Conservation (phyloP, 257 asterid species). For the Capsicum baccatum region DNA sequence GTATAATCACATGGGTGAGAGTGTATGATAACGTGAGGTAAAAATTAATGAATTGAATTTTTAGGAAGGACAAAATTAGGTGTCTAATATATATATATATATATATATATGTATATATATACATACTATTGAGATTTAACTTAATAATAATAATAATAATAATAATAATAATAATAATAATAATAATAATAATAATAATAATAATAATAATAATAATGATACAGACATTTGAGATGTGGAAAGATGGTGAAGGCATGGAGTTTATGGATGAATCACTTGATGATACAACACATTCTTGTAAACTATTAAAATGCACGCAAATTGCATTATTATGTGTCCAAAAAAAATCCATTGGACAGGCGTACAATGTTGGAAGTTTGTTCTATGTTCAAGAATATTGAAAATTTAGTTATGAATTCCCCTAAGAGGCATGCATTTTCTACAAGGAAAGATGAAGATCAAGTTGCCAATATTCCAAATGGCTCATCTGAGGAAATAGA, state of each 20-base stretch:
- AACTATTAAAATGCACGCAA: constrained; percentile 42
- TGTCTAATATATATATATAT: no score
- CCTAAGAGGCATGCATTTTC: constrained; percentile 44
- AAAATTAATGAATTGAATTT: no score
- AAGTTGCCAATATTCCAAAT: not conserved
- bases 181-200: no score
- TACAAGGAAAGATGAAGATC: constrained; percentile 21
- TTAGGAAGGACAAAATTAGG: no score
- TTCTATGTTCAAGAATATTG: constrained; percentile 38
- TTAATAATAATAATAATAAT: no score
- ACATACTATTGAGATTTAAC: no score
- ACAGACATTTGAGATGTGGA: constrained; percentile 47
- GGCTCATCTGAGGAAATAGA: not conserved
- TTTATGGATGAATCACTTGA: constrained; percentile 43
- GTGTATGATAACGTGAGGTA: no score
- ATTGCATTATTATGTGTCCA: constrained; percentile 47
- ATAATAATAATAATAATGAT: not conserved
- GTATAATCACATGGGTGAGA: no score
- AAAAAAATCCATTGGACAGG: constrained; percentile 41
- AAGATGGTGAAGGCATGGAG: constrained; percentile 28
- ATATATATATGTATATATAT: no score
- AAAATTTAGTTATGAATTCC: constrained; percentile 27
- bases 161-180: no score
- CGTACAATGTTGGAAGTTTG: constrained; percentile 49
- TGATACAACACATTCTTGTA: constrained; percentile 37